A percentile compares a stretch with the other conserved stretches of the same genome.
Evolutionary conservation across 805 yeast species (phyloP).

Genomic region (Pichia heedii): DNA sequence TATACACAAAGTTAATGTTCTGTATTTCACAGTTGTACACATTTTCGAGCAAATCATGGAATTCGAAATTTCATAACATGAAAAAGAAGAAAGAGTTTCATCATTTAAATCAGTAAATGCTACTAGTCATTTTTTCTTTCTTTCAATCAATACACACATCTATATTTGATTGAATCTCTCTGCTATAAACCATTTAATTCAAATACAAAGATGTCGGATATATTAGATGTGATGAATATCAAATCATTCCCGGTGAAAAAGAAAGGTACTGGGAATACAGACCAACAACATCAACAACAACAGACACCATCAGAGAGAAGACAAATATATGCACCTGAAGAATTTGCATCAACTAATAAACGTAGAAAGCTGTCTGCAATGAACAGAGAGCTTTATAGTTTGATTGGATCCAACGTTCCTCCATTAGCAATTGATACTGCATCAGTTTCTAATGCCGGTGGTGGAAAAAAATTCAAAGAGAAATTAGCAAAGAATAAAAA

Average conservation of each 20-base stretch:
- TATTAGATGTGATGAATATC: slow-evolving; percentile 68
- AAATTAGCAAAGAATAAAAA: slow-evolving; percentile 54
- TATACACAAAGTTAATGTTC: no score
- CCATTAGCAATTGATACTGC: slow-evolving; percentile 52
- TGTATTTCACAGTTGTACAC: no score
- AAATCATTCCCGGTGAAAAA: slow-evolving; percentile 19
- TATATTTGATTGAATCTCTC: no score
- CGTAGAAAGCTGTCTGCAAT: slow-evolving; percentile 47
- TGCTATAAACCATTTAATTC: neutral
- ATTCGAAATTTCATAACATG: no score
- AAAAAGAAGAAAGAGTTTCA: no score
- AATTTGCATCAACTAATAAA: slow-evolving; percentile 18
- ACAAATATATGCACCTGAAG: slow-evolving; percentile 17
- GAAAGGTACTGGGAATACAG: slow-evolving; percentile 31
- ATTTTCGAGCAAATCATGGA: no score
- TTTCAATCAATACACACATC: no score
- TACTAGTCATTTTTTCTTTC: no score
- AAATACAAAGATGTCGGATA: slow-evolving; percentile 37
- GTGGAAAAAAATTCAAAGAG: slow-evolving; percentile 47
- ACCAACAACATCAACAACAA: slow-evolving; percentile 10
- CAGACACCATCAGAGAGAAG: neutral
- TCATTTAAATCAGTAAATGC: no score
- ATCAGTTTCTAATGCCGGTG: slow-evolving; percentile 9
- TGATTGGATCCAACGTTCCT: slow-evolving; percentile 89
- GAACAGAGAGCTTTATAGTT: slow-evolving; percentile 80